phyloP scores from a whole-genome alignment of 2,329 filamentous ascomycete species.

The Gaeumannomyces sp. region DNA sequence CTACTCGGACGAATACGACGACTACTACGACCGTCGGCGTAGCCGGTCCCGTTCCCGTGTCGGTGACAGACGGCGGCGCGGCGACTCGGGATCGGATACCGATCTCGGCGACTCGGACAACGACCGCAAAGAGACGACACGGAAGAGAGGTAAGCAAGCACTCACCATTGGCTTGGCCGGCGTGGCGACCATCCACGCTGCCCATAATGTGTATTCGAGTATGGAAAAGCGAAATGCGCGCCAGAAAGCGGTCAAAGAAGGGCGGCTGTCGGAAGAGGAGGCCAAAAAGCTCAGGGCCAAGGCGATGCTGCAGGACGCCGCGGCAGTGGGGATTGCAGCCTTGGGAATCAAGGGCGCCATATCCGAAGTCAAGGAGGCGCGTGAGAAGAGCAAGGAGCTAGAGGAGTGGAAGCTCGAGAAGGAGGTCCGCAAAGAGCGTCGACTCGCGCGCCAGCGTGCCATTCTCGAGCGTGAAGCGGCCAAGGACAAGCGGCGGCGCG shows the following conservation, averaged over 20 bases:
- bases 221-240: conserved; percentile 50
- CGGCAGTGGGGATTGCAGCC: conserved; percentile 52
- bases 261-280: conserved; percentile 42
- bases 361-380: conserved; percentile 49
- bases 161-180: conserved; percentile 50
- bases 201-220: conserved; percentile 51
- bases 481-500: background rate
- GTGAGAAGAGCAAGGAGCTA: conserved; percentile 42
- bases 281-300: conserved; percentile 52
- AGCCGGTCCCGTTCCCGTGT: conserved; percentile 33
- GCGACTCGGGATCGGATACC: conserved; percentile 43
- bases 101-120: conserved; percentile 53
- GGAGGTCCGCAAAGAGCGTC: conserved; percentile 40
- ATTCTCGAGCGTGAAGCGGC: conserved; percentile 4
- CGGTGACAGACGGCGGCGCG: conserved; percentile 27
- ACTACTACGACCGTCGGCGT: conserved; percentile 33
- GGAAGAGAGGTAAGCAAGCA: conserved; percentile 58
- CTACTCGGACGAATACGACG: conserved; percentile 37
- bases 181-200: conserved; percentile 55
- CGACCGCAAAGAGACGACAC: conserved; percentile 47
- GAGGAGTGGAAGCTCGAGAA: conserved; percentile 44
- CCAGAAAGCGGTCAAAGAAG: conserved; percentile 47
- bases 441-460: conserved; percentile 25
- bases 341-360: conserved; percentile 52
- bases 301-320: conserved; percentile 50